Evolutionary conservation across 1,284 basidiomycete species (phyloP), one percentile per base, ranked within the genome.

Genomic region (Vanrija sp.): DNA sequence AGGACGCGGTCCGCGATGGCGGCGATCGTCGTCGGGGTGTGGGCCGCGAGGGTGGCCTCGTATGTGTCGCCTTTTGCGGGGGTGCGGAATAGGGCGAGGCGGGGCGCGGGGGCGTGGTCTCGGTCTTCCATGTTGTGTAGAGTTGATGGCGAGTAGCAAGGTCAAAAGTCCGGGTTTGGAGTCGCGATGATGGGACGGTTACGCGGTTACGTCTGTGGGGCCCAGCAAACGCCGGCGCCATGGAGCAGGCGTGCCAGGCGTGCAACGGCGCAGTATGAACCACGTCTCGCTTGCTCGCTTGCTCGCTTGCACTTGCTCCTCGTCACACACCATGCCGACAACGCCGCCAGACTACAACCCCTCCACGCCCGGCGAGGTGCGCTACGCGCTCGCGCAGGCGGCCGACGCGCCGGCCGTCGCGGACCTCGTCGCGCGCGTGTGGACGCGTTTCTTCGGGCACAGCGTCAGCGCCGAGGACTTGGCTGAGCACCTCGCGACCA

Each of bases 71-170:
- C 38, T 4, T 38, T 15, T 1, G 57, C 45, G 6, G 65, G 61
- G 21, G 63, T 66, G 40, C 65, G 65, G 61, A 69, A 68, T 45
- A 69, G 60, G 40, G 66, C 34, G 28, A 68, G 60, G 16, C 26
- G 43, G 23, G 43, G 16, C 16, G 19, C 3, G 34, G 34, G 6
- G 40, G 19, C n/a, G 40, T 6, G 6, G 40, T 42, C n/a, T 42
- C n/a, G 40, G 40, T 34, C 34, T 34, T 34, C 34, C 34, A 34
- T 34, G 34, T 34, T 34, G 34, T 5, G 34, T 34, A 2, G 34
- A 34, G 6, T 28, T 12, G 34, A 34, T 29, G 34, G 9, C 34
- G 5, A 34, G 34, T 10, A 6, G 7, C 3, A 10, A 28, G 6
- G 28, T 10, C 7, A 6, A 3, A 10, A 28, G 28, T 28, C 28